Conservation (phyloP, 139 green algal genomes). For the Chlamydomonas incerta region DNA sequence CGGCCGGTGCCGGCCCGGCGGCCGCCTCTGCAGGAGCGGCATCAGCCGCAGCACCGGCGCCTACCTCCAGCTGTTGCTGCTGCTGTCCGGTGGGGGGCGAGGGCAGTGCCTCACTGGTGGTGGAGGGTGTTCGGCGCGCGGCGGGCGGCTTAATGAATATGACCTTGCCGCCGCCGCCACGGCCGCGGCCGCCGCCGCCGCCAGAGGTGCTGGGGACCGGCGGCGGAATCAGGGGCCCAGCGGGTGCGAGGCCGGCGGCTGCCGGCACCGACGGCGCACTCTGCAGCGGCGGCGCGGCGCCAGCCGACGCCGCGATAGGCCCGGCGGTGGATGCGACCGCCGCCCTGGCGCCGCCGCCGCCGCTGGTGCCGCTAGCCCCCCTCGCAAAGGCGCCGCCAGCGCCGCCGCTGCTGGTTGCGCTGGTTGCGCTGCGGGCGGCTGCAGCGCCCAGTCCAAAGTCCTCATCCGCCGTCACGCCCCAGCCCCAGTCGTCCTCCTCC, state of each 20-base stretch:
- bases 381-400: too few species aligned
- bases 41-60: neutral
- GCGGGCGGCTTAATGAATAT: neutral
- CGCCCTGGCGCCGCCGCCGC: neutral
- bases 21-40: neutral
- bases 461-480: neutral
- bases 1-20: neutral
- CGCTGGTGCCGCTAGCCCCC: too few species aligned
- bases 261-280: too few species aligned
- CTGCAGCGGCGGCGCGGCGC: neutral
- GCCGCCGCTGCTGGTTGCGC: neutral
- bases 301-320: too few species aligned
- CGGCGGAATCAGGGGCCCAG: neutral
- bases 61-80: neutral
- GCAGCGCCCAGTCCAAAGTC: neutral
- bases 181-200: neutral
- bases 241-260: too few species aligned
- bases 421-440: neutral
- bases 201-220: neutral
- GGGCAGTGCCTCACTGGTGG: too few species aligned
- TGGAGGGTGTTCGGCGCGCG: too few species aligned
- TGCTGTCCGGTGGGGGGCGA: too few species aligned
- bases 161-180: slow-evolving; percentile 5
- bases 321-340: neutral
- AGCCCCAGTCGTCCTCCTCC: neutral